These are phyloP conservation scores for Russula vinacea DNA, from an alignment of 768 basidiomycete species.

Conservation along the genomic window DNA sequence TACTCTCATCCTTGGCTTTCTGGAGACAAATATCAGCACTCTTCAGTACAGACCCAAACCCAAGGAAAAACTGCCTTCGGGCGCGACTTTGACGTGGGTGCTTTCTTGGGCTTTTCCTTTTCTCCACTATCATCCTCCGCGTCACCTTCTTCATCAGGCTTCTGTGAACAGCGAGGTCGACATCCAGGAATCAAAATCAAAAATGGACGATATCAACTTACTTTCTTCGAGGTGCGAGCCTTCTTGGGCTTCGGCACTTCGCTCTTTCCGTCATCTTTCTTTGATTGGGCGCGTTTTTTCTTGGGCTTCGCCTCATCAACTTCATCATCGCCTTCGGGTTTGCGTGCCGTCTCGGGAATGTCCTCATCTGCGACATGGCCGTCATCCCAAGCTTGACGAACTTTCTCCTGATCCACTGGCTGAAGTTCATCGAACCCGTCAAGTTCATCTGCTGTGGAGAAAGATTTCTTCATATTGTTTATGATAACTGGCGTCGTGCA, in stretches of 20 bases:
- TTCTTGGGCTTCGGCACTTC: slow-evolving; percentile 40
- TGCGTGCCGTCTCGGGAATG: slow-evolving; percentile 70
- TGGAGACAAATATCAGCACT: slow-evolving; percentile 6
- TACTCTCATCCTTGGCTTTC: slow-evolving; percentile 59
- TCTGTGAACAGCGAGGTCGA: slow-evolving; percentile 27
- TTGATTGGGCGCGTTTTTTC: slow-evolving; percentile 31
- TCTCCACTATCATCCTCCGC: slow-evolving; percentile 44
- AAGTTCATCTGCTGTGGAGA: slow-evolving; percentile 60
- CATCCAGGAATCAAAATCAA: not conserved
- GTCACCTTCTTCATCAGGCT: slow-evolving; percentile 39
- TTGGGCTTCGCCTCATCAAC: slow-evolving; percentile 39
- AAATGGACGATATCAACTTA: slow-evolving; percentile 5
- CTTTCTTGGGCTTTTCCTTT: slow-evolving; percentile 56
- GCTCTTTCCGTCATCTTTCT: slow-evolving; percentile 37
- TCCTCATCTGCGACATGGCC: slow-evolving; percentile 83
- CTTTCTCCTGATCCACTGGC: slow-evolving; percentile 64
- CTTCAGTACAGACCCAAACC: not conserved
- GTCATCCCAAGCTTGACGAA: slow-evolving; percentile 69
- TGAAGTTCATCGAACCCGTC: slow-evolving; percentile 81
- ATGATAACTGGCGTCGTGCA: slow-evolving; percentile 72
- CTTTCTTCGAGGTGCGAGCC: slow-evolving; percentile 32
- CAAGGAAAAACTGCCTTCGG: slow-evolving; percentile 6
- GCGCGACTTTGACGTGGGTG: slow-evolving; percentile 39
- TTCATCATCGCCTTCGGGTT: slow-evolving; percentile 46
- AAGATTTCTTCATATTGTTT: slow-evolving; percentile 61